Evolutionary conservation across 768 basidiomycete genomes (phyloP).

Genomic region (Mycena capillaripes): DNA sequence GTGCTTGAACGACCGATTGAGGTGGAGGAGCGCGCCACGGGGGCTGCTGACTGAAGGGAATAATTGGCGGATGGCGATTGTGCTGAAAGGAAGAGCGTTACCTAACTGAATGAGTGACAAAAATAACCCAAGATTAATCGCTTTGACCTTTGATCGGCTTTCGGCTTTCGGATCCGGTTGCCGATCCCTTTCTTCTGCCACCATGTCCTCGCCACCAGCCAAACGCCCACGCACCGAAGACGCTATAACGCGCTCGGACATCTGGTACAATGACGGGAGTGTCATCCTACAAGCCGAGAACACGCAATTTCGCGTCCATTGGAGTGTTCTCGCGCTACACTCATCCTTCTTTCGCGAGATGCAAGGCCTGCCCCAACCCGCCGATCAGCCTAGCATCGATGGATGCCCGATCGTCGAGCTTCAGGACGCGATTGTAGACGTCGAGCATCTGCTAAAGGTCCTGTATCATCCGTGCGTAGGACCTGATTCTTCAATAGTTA

Average conservation of each 20-base stretch:
- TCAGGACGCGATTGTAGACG: background rate
- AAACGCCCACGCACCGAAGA: background rate
- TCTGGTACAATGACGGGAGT: no score
- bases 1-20: background rate
- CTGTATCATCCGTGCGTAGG: constrained; percentile 21
- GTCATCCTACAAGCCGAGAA: background rate
- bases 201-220: background rate
- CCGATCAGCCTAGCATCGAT: background rate
- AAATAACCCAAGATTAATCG: background rate
- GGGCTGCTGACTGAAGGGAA: constrained; percentile 16
- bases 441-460: background rate
- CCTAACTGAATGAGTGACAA: no score
- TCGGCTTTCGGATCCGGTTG: no score
- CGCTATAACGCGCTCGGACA: background rate
- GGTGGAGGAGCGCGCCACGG: constrained; percentile 19
- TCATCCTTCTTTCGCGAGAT: constrained; percentile 24
- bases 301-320: constrained; percentile 26
- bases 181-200: no score
- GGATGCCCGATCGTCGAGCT: constrained; percentile 25
- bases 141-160: background rate
- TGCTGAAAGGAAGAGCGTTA: no score
- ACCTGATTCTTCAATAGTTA: no score
- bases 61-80: constrained; percentile 19
- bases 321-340: constrained; percentile 9
- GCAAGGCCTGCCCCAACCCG: constrained; percentile 16